Conservation (phyloP, 352 stramenopile species). For the Albugo candida region DNA sequence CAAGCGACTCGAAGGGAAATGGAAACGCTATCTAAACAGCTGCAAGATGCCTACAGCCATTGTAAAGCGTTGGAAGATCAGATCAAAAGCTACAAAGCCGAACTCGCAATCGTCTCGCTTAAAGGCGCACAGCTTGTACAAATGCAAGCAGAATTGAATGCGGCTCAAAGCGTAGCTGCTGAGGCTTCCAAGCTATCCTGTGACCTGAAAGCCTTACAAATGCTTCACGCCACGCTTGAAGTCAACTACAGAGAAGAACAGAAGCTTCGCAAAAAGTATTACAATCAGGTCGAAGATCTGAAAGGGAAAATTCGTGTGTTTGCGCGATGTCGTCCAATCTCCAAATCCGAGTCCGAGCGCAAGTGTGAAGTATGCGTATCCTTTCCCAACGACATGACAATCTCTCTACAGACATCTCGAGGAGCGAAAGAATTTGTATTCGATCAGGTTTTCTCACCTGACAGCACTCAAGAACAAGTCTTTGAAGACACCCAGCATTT, state of each 20-base stretch:
- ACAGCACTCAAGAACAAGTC: constrained; percentile 56
- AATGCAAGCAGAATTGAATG: constrained; percentile 36
- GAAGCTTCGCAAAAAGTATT: constrained; percentile 86
- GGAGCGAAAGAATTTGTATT: constrained; percentile 80
- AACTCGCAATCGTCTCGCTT: constrained; percentile 25
- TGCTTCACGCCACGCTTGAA: constrained; percentile 30
- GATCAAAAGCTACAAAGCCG: constrained; percentile 16
- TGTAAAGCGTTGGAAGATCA: constrained; percentile 37
- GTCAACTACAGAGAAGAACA: constrained; percentile 77
- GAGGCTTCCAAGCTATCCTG: constrained; percentile 24
- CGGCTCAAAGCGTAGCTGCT: constrained; percentile 25
- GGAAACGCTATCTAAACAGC: too few species aligned
- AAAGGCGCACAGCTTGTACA: constrained; percentile 31
- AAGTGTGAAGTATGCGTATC: constrained; percentile 40
- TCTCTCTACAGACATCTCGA: constrained; percentile 61
- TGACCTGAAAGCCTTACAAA: constrained; percentile 18
- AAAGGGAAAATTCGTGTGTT: constrained; percentile 90
- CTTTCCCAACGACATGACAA: constrained; percentile 66
- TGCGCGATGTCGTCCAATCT: constrained; percentile 82
- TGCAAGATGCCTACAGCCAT: constrained; percentile 3
- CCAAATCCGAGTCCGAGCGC: constrained; percentile 61
- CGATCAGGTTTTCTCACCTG: constrained; percentile 76
- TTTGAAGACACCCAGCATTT: constrained; percentile 88
- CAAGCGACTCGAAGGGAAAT: too few species aligned
- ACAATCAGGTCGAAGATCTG: constrained; percentile 92